These are phyloP conservation scores for Colletotrichum tabaci DNA, from an alignment of 2,329 filamentous ascomycete genomes.

Conservation along the genomic window DNA sequence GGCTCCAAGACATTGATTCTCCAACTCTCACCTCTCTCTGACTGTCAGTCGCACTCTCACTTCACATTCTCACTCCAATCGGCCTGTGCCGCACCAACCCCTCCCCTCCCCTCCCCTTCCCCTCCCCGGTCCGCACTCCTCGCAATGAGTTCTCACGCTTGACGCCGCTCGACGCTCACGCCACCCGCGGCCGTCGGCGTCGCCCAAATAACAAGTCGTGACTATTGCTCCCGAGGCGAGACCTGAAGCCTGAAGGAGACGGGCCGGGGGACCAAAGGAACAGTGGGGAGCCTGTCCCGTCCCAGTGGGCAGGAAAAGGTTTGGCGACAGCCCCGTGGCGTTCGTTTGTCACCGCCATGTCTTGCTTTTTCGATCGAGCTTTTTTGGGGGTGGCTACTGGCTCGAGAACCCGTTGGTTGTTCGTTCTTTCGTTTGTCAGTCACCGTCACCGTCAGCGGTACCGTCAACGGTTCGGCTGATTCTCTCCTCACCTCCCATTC, in stretches of 20 bases:
- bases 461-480: background rate
- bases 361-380: background rate
- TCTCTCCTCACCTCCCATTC: background rate
- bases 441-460: background rate
- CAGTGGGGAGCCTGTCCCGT: slow-evolving; percentile 23
- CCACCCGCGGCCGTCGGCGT: slow-evolving; percentile 20
- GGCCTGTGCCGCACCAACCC: slow-evolving; percentile 27
- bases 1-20: slow-evolving; percentile 25
- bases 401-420: slow-evolving; percentile 2
- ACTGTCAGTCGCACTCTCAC: slow-evolving; percentile 24
- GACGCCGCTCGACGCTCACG: background rate
- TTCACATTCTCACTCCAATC: slow-evolving; percentile 6
- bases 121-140: background rate
- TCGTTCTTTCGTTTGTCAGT: too few relatives aligned
- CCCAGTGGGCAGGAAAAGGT: slow-evolving; percentile 28
- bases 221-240: slow-evolving; percentile 29
- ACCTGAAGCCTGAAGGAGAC: slow-evolving; percentile 6
- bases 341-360: slow-evolving; percentile 34
- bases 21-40: slow-evolving; percentile 15
- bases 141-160: background rate
- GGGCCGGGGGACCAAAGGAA: slow-evolving; percentile 25
- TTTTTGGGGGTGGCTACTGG: background rate
- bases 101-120: too few relatives aligned
- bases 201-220: slow-evolving; percentile 22
- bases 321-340: slow-evolving; percentile 26